Percentiles rank a stretch among this genome's conserved stretches.
phyloP scores from a whole-genome alignment of 75 land plant genomes.

The Cupressus sempervirens region DNA sequence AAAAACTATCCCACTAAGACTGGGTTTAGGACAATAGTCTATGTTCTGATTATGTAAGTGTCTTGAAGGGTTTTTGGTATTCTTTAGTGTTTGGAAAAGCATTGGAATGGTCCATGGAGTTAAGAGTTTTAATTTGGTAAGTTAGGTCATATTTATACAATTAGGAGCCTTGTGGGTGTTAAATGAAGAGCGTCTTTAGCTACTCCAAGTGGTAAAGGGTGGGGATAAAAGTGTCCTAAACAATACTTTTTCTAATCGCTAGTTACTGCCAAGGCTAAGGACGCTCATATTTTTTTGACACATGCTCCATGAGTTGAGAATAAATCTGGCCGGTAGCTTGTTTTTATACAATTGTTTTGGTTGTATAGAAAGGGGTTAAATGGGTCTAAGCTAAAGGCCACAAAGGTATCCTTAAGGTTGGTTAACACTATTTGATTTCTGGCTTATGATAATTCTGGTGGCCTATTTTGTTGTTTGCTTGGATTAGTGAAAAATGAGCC shows the following conservation, averaged over 20 bases:
- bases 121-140: too few species aligned
- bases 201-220: background rate
- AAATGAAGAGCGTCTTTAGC: background rate
- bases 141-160: too few species aligned
- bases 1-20: too few species aligned
- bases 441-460: background rate
- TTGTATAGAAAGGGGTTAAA: background rate
- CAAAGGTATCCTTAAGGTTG: background rate
- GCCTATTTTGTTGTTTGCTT: background rate
- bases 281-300: background rate
- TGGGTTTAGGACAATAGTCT: too few species aligned
- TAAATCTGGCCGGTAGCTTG: too few species aligned
- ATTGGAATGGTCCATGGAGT: too few species aligned
- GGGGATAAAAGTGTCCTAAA: background rate
- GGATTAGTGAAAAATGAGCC: background rate
- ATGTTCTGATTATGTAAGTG: too few species aligned
- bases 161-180: too few species aligned
- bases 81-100: too few species aligned
- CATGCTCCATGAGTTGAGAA: background rate
- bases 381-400: background rate
- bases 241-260: background rate
- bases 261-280: background rate
- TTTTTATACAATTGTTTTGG: background rate
- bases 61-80: too few species aligned
- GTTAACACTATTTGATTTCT: background rate